Conservation (phyloP, 768 basidiomycete genomes). For the Hericium rajendrae region DNA sequence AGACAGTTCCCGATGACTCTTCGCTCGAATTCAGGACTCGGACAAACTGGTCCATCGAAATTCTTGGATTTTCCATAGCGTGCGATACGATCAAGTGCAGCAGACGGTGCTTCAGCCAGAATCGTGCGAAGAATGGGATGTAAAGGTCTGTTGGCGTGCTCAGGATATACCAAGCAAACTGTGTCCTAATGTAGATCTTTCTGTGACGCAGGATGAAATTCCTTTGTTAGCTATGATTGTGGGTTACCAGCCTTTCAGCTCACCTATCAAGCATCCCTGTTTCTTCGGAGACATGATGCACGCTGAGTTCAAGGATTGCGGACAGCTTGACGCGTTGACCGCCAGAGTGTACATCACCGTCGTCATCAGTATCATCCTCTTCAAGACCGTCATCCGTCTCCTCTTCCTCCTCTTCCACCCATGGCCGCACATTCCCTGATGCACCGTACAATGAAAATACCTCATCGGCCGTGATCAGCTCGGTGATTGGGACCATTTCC, state of each 20-base stretch:
- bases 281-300: constrained; percentile 31
- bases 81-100: constrained; percentile 37
- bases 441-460: constrained; percentile 21
- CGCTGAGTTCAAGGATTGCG: constrained; percentile 35
- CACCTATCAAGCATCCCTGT: constrained; percentile 35
- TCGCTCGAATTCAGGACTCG: constrained; percentile 23
- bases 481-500: constrained; percentile 30
- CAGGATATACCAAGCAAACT: constrained; percentile 64
- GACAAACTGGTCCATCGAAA: constrained; percentile 24
- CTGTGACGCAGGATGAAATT: constrained; percentile 22
- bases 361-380: not conserved
- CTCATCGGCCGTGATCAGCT: constrained; percentile 24
- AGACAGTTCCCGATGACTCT: constrained; percentile 23
- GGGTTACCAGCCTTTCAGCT: constrained; percentile 7
- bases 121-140: constrained; percentile 30
- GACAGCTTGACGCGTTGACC: constrained; percentile 22
- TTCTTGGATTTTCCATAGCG: constrained; percentile 1
- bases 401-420: constrained; percentile 16
- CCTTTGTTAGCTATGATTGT: not conserved
- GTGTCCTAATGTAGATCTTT: constrained; percentile 54
- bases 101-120: constrained; percentile 42
- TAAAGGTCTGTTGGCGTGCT: constrained; percentile 39
- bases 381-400: constrained; percentile 13
- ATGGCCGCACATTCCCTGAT: constrained; percentile 30
- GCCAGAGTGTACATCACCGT: constrained; percentile 8